phyloP scores from a whole-genome alignment of 1,284 basidiomycete species.

The Ganoderma boninense region DNA sequence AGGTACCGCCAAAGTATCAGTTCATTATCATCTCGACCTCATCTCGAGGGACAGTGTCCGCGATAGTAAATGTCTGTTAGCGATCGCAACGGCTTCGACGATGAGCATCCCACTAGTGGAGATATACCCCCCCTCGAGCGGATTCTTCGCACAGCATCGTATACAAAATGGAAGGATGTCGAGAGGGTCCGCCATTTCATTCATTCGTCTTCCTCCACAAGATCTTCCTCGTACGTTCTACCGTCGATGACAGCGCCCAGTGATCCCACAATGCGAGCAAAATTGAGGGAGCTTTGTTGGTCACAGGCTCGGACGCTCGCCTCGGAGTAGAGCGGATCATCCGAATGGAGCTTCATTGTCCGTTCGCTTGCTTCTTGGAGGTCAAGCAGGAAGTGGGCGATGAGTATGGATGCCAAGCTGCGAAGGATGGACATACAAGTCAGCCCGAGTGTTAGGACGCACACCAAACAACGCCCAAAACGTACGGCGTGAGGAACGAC shows the following conservation, averaged over 20 bases:
- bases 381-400: not conserved
- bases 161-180: too few species aligned
- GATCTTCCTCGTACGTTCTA: not conserved
- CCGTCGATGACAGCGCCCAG: not conserved
- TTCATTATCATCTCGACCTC: too few species aligned
- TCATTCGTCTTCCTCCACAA: not conserved
- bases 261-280: not conserved
- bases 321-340: not conserved
- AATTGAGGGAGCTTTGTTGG: not conserved
- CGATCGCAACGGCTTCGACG: too few species aligned
- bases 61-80: too few species aligned
- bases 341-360: not conserved
- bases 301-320: not conserved
- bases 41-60: too few species aligned
- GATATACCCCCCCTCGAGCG: too few species aligned
- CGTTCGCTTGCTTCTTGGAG: not conserved
- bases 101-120: too few species aligned
- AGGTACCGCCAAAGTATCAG: too few species aligned
- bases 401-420: not conserved
- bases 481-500: not conserved
- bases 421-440: not conserved
- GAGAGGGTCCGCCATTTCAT: not conserved
- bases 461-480: too few species aligned
- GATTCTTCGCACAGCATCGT: too few species aligned
- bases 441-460: too few species aligned